Base-by-base conservation (phyloP, 441 rosid species). In the Hura crepitans region DNA sequence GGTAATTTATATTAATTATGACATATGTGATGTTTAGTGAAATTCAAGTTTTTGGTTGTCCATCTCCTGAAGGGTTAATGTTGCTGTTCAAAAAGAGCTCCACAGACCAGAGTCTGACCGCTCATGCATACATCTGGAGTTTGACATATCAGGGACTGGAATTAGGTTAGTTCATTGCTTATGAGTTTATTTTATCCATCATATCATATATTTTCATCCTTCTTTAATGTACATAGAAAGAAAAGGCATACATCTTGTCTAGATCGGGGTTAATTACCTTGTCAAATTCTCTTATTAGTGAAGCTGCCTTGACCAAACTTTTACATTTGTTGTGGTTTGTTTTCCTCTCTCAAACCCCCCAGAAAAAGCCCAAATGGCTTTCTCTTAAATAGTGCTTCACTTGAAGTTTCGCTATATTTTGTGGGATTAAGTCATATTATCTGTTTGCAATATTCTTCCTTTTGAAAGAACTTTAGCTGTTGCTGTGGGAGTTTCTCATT, bases 121-220 rank as follows among this genome's bases (percentile, higher is more conserved):
- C 62, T 93, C 97, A 37, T 93, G 98, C 82, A 89, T 89, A 61
- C 98, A 93, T 82, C 77, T 93, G 79, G 98, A 93, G 83, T 91
- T 93, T 74, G 96, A 89, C 77, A 79, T 86, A 67, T 74, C 89
- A 22, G 91, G 85, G 74, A 88, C 92, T 62, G 78, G 91, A 47
- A 81, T 93, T 62, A 84, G 39, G 97, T 89, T 83, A 82, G 96
- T 80, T 80, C 56, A 47, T 58, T 64, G 46, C 66, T 54, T 14
- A 31, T 47, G 35, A 45, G 3, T 45, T 23, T 33, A 9, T 15
- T 67, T 25, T 35, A 31, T 69, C 14, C 31, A n/a, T 2, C 13
- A 37, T 25, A 18, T 10, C 22, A 13, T 45, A 0, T 65, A 31
- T 31, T 30, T 47, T 65, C 20, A 6, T 65, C 28, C 20, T 5